Base-by-base conservation (phyloP, 2,329 filamentous ascomycete species). In the Metarhizium robertsii region DNA sequence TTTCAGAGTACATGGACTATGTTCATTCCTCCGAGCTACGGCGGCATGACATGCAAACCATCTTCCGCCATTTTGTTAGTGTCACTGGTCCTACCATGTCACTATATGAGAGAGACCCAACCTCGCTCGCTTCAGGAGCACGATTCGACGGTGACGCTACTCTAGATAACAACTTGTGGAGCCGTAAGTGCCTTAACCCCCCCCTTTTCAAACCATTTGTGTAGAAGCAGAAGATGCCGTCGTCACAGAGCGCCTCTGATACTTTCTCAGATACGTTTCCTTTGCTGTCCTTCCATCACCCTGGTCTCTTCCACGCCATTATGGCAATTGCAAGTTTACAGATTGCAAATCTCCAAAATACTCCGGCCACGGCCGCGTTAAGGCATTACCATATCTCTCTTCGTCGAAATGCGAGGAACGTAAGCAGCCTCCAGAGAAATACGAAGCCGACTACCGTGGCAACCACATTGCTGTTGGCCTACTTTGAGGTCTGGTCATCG, bases 401-500 rank as follows among this genome's bases (percentile, higher is more conserved):
- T 50, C 85, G 91, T 59, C 78, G 89, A 45, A 80, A 96, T 16
- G 86, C 88, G 6, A 85, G 83, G 61, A 88, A 87, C 50, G 86
- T 97, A 32, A 82, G 83, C 50, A 80, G 88, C 30, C 76, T 84
- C 0, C 78, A 77, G 49, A 84, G 85, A 62, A 83, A 91, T 53
- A 84, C 85, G 8, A 84, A 90, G 55, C 81, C 90, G 8, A 84
- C 89, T 1, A 96, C 91, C 0, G 75, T 97, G n/a, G 92, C 92
- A 7, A 91, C 92, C 2, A 91, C 90, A 0, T 75, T 96, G 40
- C 75, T 97, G 7, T 78, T 99, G 7, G 90, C 86, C 0, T 97
- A 91, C 68, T 97, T 95, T 65, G 94, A 97, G 68, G 89, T 96
- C 18, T 94, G 92, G 85, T 88, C 87, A 40, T 92, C 91, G 25